phyloP scores from a whole-genome alignment of 257 asterid genomes.

The Scutellaria baicalensis region DNA sequence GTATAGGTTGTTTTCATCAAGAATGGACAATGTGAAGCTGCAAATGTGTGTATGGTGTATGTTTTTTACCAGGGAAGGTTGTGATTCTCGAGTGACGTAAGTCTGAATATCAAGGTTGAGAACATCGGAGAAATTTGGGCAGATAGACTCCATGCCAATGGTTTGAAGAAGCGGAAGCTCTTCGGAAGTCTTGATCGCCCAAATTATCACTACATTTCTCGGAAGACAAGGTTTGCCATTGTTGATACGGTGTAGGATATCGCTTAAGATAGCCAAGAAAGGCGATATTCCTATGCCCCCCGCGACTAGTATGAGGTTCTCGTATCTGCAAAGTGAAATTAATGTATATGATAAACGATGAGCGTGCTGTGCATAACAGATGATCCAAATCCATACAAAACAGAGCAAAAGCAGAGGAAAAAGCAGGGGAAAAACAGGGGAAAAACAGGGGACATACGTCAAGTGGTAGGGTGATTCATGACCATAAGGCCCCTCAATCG shows the following conservation, averaged over 20 bases:
- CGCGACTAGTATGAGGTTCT: conserved; percentile 75
- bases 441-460: conserved; percentile 30
- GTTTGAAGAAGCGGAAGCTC: conserved; percentile 84
- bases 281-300: conserved; percentile 95
- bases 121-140: conserved; percentile 41
- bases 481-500: conserved; percentile 88
- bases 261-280: conserved; percentile 75
- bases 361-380: not conserved
- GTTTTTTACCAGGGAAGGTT: conserved; percentile 63
- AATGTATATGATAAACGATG: not conserved
- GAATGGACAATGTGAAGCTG: not conserved
- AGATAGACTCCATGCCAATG: conserved; percentile 49
- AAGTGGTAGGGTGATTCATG: conserved; percentile 79
- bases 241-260: conserved; percentile 56
- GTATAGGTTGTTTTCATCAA: not conserved
- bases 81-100: conserved; percentile 72
- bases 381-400: not conserved
- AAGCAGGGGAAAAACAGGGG: not conserved
- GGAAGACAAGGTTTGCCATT: conserved; percentile 55
- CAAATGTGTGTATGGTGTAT: not conserved
- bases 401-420: not conserved
- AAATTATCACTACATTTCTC: conserved; percentile 51
- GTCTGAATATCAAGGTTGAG: conserved; percentile 68
- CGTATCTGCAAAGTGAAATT: conserved; percentile 43
- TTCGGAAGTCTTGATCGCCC: conserved; percentile 68